phyloP scores from a whole-genome alignment of 73 alveolate species.

The Blepharisma stoltei region DNA sequence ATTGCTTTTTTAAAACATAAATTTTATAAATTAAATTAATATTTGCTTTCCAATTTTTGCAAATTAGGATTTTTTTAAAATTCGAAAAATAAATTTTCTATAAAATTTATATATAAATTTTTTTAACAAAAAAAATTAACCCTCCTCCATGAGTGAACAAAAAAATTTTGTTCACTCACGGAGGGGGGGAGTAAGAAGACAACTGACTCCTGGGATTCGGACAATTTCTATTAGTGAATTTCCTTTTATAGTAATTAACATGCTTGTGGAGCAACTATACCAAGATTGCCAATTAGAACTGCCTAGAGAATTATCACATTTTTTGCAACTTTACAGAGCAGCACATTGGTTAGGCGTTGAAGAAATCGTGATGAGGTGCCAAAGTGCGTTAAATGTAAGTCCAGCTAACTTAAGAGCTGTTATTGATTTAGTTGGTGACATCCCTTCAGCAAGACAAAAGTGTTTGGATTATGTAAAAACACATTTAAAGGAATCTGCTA shows the following conservation, averaged over 20 bases:
- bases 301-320: background rate
- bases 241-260: conserved; percentile 4
- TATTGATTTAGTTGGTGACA: conserved; percentile 7
- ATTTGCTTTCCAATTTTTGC: too few relatives aligned
- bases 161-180: too few relatives aligned
- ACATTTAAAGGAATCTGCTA: conserved; percentile 15
- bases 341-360: conserved; percentile 19
- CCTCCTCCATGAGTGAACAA: too few relatives aligned
- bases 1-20: too few relatives aligned
- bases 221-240: conserved; percentile 20
- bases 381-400: background rate
- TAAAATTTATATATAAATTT: too few relatives aligned
- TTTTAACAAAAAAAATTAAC: too few relatives aligned
- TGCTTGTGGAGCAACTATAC: conserved; percentile 5
- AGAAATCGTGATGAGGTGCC: conserved; percentile 14
- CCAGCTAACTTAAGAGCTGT: conserved; percentile 8
- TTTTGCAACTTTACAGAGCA: conserved; percentile 15
- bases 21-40: too few relatives aligned
- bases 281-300: conserved; percentile 2
- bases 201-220: background rate
- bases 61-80: too few relatives aligned
- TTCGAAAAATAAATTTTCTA: too few relatives aligned
- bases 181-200: too few relatives aligned
- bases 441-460: background rate
- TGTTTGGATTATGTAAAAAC: conserved; percentile 14